These are phyloP conservation scores for Alternaria novae-zelandiae DNA, from an alignment of 2,329 filamentous ascomycete species.

Conservation along the genomic window DNA sequence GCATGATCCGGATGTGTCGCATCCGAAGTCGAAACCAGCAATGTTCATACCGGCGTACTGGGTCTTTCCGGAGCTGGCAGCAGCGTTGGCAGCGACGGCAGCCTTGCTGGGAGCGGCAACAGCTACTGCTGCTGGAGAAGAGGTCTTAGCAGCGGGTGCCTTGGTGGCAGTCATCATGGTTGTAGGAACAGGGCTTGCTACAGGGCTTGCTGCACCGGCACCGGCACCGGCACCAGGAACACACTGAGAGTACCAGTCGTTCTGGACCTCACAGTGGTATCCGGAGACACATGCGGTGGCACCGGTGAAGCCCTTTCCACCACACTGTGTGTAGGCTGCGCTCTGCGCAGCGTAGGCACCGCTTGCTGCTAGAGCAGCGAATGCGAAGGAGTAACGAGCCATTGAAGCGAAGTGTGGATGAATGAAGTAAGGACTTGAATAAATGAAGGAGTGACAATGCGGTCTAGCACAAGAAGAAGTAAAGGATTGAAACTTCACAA, in stretches of 20 bases:
- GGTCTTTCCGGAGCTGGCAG: constrained; percentile 14
- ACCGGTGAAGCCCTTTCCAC: constrained; percentile 50
- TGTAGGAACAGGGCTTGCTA: neutral
- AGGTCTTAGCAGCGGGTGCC: neutral
- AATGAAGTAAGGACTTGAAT: neutral
- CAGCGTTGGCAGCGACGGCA: neutral
- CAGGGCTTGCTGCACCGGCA: neutral
- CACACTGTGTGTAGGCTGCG: constrained; percentile 43
- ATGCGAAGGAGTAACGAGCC: neutral
- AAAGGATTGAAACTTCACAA: constrained; percentile 1
- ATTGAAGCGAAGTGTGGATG: neutral
- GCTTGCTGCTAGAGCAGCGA: neutral
- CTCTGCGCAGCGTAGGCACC: neutral
- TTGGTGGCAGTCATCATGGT: neutral
- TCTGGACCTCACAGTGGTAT: constrained; percentile 42
- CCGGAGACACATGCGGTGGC: constrained; percentile 46
- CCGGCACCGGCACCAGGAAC: neutral
- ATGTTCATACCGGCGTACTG: constrained; percentile 52
- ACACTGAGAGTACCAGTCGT: constrained; percentile 54
- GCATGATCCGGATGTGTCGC: constrained; percentile 38
- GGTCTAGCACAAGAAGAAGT: neutral
- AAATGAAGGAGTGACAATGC: neutral
- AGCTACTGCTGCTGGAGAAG: neutral
- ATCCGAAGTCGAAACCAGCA: constrained; percentile 59
- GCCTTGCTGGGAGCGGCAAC: neutral